Evolutionary conservation across 2,329 filamentous ascomycete species (phyloP).

Genomic region (Scedosporium boydii): DNA sequence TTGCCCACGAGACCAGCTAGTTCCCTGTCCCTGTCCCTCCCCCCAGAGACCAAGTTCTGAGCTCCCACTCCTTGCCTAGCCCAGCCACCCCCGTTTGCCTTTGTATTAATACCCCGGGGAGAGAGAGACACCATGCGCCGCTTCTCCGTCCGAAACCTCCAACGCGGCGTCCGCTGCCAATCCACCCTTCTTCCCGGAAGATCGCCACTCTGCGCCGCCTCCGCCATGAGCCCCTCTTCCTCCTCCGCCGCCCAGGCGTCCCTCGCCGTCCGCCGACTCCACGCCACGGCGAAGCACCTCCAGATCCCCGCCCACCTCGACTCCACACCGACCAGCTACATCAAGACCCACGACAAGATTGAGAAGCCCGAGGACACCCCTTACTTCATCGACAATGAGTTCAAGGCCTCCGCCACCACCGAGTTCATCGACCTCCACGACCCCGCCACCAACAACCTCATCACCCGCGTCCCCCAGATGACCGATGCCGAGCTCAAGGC

Average conservation of each 20-base stretch:
- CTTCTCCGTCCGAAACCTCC: slow-evolving; percentile 2
- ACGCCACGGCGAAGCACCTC: slow-evolving; percentile 47
- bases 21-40: not conserved
- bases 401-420: slow-evolving; percentile 56
- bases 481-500: slow-evolving; percentile 68
- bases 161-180: not conserved
- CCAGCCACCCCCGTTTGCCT: not conserved
- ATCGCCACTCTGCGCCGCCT: not conserved
- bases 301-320: slow-evolving; percentile 41
- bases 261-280: slow-evolving; percentile 40
- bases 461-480: slow-evolving; percentile 74
- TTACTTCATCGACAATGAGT: slow-evolving; percentile 76
- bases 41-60: not conserved
- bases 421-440: slow-evolving; percentile 74
- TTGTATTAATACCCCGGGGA: not conserved
- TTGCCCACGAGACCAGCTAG: not conserved
- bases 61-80: not conserved
- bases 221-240: slow-evolving; percentile 4
- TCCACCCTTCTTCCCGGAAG: not conserved
- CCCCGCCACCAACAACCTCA: slow-evolving; percentile 76
- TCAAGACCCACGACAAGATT: slow-evolving; percentile 63
- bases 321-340: slow-evolving; percentile 52
- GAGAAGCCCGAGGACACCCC: slow-evolving; percentile 59
- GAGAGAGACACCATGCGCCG: slow-evolving; percentile 3
- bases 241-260: slow-evolving; percentile 14